Evolutionary conservation across 208 protist genomes (phyloP), one percentile per base, ranked within the genome.

Genomic region (Plasmodiophora brassicae): DNA sequence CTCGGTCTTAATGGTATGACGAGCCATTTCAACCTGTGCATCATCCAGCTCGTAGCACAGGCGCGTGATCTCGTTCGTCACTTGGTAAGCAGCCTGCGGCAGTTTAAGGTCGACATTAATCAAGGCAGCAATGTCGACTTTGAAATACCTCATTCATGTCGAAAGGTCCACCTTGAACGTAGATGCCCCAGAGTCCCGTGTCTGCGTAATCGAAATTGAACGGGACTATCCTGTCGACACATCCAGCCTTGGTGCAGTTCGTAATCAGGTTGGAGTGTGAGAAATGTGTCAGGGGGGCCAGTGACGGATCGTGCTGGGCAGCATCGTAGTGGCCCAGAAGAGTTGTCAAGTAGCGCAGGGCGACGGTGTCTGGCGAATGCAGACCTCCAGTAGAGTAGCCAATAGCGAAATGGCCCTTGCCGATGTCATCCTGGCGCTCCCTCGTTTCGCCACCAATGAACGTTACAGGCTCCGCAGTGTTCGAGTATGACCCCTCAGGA

Each of bases 321-420:
- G 14, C 20, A 20, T 91, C 89, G 25, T 43, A 91, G 22, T 57
- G 54, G 39, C 89, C 90, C 10, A 91, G 44, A 0, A 91, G 71
- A 1, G 36, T 28, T 28, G 89, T 65, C 41, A 89, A 35, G n/a
- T 84, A 60, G 50, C 46, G 8, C 50, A 98, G 90, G 0, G 95
- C 91, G 90, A 97, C 95, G 90, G 93, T 97, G 91, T 98, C 96
- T 0, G 92, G 90, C 91, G 97, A 93, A 8, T 92, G 54, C 95
- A 94, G 85, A 45, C 95, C 94, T 84, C 95, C 95, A 60, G 94
- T 95, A 14, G 94, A 92, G 20, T 93, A 89, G 10, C 93, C 94
- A 32, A 95, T 35, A 22, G 92, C 92, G 85, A 94, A 85, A 78
- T 95, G 88, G n/a, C 89, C 83, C 14, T 71, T 71, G 39, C 57